Base-by-base conservation (phyloP, 495 filamentous ascomycete genomes). In the Neurospora terricola region DNA sequence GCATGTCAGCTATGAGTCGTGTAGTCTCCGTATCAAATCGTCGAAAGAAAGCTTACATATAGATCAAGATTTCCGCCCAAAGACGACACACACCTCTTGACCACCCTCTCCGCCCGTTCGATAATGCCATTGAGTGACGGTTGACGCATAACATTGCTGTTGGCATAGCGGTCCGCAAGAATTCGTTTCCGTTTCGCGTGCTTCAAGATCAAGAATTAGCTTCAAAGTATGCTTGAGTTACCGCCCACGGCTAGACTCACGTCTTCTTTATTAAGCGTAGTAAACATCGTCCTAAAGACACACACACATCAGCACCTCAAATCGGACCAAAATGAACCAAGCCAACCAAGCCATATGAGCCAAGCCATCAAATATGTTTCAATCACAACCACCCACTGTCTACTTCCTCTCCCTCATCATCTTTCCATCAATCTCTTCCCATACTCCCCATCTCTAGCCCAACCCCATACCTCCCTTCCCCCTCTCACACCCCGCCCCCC, bases 141-240 rank as follows among this genome's bases (percentile, higher is more conserved):
- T 1, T 83, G 75, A 27, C 85, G 86, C 74, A 90, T 80, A 69
- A 92, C 81, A 78, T 90, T 92, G 40, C 86, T 87, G 79, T 91
- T 91, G 34, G 90, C 88, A 77, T 92, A 92, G 70, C 88, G 84
- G 74, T 90, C 87, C 0, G 88, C 89, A 45, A 91, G 82, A 30
- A 89, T 78, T 5, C 90, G 83, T 72, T 87, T 91, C 77, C 89
- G 85, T 76, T 81, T 85, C 69, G 84, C 85, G 71, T 91, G 89
- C 87, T 90, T 62, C 11, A 12, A 16, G 4, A 27, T 27, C 10
- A 4, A 18, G 2, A 2, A 38, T 69, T 36, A 36, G 30, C 68
- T 69, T 69, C 18, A 11, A 69, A 30, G 12, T 69, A 69, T 18
- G 0, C 18, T 12, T 23, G 16, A 21, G 62, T 0, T 11, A 30